phyloP scores from a whole-genome alignment of 2,329 filamentous ascomycete species.

The Fusarium lyarnte region DNA sequence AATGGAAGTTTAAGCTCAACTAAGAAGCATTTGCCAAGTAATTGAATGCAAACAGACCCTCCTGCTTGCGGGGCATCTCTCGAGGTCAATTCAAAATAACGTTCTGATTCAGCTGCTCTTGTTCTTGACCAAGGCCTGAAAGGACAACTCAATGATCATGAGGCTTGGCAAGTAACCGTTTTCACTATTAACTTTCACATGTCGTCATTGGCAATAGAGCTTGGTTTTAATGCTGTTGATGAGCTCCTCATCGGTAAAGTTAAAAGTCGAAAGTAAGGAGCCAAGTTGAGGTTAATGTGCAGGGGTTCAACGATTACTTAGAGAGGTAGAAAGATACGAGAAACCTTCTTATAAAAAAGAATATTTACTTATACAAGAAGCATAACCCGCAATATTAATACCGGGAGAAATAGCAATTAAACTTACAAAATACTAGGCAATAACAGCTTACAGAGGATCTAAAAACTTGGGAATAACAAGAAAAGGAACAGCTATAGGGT shows the following conservation, averaged over 20 bases:
- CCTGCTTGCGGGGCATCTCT: neutral
- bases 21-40: neutral
- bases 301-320: neutral
- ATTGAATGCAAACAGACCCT: neutral
- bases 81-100: neutral
- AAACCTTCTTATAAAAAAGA: accelerated
- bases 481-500: neutral
- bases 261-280: too few relatives aligned
- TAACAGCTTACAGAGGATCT: neutral
- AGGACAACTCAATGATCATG: neutral
- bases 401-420: neutral
- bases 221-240: neutral
- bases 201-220: neutral
- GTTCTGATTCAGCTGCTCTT: neutral
- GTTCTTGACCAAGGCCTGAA: neutral
- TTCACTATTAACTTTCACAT: neutral
- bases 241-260: neutral
- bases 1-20: neutral
- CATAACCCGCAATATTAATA: accelerated
- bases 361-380: accelerated
- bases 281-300: accelerated
- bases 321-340: neutral
- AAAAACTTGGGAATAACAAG: neutral
- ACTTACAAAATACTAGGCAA: too few relatives aligned
- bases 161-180: neutral